Evolutionary conservation across 805 yeast genomes (phyloP), one percentile per base, ranked within the genome.

Genomic region (Sporopachydermia quercuum): DNA sequence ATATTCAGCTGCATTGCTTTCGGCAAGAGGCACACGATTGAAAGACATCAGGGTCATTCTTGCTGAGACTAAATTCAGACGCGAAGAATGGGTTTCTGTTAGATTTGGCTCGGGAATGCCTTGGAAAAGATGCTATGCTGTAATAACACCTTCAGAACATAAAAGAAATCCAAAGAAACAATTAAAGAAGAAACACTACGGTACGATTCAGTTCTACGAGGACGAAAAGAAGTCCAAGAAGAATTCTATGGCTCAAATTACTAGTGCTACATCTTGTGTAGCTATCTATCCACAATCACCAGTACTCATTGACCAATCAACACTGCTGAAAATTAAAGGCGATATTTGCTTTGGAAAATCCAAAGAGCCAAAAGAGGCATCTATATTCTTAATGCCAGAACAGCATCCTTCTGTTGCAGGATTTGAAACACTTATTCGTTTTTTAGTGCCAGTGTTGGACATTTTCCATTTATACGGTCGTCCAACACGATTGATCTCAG

Each of bases 41-140:
- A 78, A 89, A 40, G 97, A 93, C 53, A 86, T 91, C 45, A 72
- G 82, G 44, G 80, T 89, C 13, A 67, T 91, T 36, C 65, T 91
- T 42, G 79, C 94, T 1, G 94, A 82, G 47, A 78, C 91, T 15
- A 78, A 89, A 52, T 82, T 76, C 54, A 74, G 73, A 43, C 91
- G 85, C 53, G 95, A 84, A 57, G 96, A 87, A 51, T 89, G 96
- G 96, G 86, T 81, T 35, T 72, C 86, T 55, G 94, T 91, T 14
- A 68, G 97, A 47, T 91, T 89, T 57, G 97, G 98, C 15, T 73
- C 91, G 5, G 98, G 98, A 16, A 84, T 85, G 94, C 95, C 96
- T 1, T 91, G 96, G 96, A 82, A 78, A 53, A 70, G 94, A 43
- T 89, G 96, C 53, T 91, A 73, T 63, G 89, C 94, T 2, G 95